These are phyloP conservation scores for Hypoxylon rubiginosum DNA, from an alignment of 2,329 filamentous ascomycete species.

Conservation along the genomic window DNA sequence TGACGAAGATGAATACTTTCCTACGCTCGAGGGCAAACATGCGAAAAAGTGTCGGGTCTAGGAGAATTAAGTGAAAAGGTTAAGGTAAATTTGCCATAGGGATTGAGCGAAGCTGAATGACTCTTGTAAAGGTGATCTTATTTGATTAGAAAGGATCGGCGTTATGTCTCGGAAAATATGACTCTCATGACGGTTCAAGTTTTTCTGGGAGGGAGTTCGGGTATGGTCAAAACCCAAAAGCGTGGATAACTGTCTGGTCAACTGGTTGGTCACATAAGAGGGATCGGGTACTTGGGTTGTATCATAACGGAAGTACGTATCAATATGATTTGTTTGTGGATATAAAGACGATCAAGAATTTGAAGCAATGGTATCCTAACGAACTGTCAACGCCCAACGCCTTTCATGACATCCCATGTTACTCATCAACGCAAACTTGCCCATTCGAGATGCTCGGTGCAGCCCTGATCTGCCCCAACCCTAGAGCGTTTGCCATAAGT, in stretches of 20 bases:
- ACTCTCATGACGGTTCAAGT: conserved; percentile 1
- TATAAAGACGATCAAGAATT: conserved; percentile 2
- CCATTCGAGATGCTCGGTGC: background rate
- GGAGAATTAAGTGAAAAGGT: conserved; percentile 2
- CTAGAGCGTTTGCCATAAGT: conserved; percentile 92
- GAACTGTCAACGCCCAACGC: conserved; percentile 44
- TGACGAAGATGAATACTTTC: conserved; percentile 60
- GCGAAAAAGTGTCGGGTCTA: conserved; percentile 31
- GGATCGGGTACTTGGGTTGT: conserved; percentile 2
- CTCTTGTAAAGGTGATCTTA: conserved; percentile 8
- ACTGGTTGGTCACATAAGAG: conserved; percentile 5
- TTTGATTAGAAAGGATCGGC: conserved; percentile 21
- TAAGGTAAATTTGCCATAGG: background rate
- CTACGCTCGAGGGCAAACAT: conserved; percentile 45
- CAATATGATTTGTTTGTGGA: conserved; percentile 5
- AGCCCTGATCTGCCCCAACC: background rate
- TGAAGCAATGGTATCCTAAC: conserved; percentile 39
- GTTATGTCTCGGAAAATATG: conserved; percentile 9
- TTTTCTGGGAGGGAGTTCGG: conserved; percentile 3
- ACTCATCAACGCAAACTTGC: conserved; percentile 7
- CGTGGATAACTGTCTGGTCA: conserved; percentile 5
- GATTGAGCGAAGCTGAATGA: background rate
- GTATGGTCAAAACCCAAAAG: conserved; percentile 14
- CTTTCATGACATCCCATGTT: conserved; percentile 17
- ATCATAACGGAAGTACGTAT: conserved; percentile 7